Base-by-base conservation (phyloP, 2,329 filamentous ascomycete species). In the Mollisia scopiformis region DNA sequence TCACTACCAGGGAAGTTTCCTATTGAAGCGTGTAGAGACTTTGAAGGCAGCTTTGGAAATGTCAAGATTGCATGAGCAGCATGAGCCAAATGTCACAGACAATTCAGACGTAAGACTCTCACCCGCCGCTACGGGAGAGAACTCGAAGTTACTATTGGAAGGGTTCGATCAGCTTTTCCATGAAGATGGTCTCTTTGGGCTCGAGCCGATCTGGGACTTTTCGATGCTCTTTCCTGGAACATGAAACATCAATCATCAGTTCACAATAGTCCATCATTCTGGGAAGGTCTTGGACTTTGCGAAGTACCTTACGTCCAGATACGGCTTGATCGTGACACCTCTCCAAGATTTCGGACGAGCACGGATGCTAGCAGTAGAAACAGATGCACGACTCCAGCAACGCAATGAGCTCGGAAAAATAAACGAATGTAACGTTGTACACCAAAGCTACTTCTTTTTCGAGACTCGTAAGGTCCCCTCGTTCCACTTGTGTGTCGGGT, bases 191-290 rank as follows among this genome's bases (percentile, higher is more conserved):
- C 56, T 61, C 21, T 53, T 46, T 37, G 47, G 53, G 7, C 47
- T 61, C 41, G 58, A 61, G 21, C 54, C 58, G 4, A 57, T 61
- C 19, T 61, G 58, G 58, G 53, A 61, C 21, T 61, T 61, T 31
- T 52, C 58, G 21, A 33, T 56, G 35, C 35, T 57, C 16, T 49
- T 54, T 13, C 54, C 53, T 1, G 50, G 47, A 19, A 23, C 33
- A 14, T 60, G 53, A 60, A n/a, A 23, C 14, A 14, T 23, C 1
- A 10, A 43, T 21, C n/a, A 21, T 19, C 10, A 11, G 23, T 23
- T 23, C n/a, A 21, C n/a, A 2, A 21, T 43, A 19, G 11, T 8
- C n/a, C 10, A 8, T 23, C 8, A 35, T 14, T 2, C 31, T 39
- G 4, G 13, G 19, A 7, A 39, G 37, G 7, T n/a, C 11, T 46